These are phyloP conservation scores for Pinus taeda DNA, from an alignment of 75 land plant genomes.

Conservation along the genomic window DNA sequence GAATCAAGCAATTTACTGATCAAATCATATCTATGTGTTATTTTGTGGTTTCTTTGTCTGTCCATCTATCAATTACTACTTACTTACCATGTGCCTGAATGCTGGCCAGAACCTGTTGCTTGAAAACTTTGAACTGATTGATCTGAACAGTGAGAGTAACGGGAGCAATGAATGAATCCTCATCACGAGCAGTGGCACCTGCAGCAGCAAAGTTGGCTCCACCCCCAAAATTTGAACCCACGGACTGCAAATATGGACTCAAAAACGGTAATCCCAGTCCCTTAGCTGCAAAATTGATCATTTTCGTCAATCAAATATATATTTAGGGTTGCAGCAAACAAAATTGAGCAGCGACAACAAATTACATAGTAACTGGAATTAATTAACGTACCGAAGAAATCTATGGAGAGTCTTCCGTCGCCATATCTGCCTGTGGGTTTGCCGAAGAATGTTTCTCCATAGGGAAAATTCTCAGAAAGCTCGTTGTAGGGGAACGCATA, in stretches of 20 bases:
- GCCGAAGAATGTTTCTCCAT: constrained; percentile 22
- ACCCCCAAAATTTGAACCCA: constrained; percentile 39
- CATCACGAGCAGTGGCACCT: no score
- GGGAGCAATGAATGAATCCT: constrained; percentile 9
- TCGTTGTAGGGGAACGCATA: constrained; percentile 13
- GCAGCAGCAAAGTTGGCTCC: constrained; percentile 63
- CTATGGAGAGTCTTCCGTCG: constrained; percentile 21
- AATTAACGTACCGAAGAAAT: constrained; percentile 8
- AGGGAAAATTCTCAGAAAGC: constrained; percentile 15
- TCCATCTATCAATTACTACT: no score
- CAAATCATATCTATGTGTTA: no score
- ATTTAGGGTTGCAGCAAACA: no score
- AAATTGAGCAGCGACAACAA: no score
- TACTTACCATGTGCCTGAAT: background rate
- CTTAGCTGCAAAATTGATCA: constrained; percentile 30
- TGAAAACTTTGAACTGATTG: constrained; percentile 10
- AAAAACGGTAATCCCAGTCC: constrained; percentile 46
- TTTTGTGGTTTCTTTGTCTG: no score
- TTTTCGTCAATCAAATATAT: background rate
- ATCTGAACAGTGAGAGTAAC: constrained; percentile 17
- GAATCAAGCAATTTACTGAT: no score
- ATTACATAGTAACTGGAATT: no score
- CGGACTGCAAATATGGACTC: constrained; percentile 17
- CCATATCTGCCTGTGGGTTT: constrained; percentile 12
- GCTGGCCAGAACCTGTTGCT: constrained; percentile 13